Conservation (phyloP, 371 early-diverging fungal genomes). For the Zychaea mexicana region DNA sequence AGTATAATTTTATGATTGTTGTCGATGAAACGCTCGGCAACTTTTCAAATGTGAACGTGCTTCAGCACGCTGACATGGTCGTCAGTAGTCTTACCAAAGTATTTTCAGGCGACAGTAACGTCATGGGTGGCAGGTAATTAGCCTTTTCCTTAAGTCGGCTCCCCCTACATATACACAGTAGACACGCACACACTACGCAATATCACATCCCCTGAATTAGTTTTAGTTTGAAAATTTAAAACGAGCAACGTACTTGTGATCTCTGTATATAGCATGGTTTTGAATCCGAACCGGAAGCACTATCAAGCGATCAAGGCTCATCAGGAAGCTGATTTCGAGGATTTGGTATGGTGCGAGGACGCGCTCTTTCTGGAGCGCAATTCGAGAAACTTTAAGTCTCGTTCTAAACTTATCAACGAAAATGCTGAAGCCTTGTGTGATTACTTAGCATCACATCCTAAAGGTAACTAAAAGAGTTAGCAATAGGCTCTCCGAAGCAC, state of each 20-base stretch:
- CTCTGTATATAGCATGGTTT: conserved; percentile 61
- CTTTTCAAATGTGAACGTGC: conserved; percentile 82
- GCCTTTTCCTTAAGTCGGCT: too few relatives aligned
- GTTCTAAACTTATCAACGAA: conserved; percentile 74
- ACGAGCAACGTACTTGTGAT: background rate
- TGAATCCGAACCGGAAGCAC: conserved; percentile 75
- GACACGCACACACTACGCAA: background rate
- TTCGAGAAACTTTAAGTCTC: conserved; percentile 81
- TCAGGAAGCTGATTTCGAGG: conserved; percentile 69
- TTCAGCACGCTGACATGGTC: conserved; percentile 83
- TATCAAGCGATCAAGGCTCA: conserved; percentile 59
- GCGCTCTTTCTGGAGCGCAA: conserved; percentile 94
- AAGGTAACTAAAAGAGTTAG: too few relatives aligned
- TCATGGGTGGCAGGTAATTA: conserved; percentile 92
- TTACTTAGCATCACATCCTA: conserved; percentile 63
- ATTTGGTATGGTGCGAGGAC: conserved; percentile 90
- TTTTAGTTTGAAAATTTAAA: background rate
- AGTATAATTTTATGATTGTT: conserved; percentile 77
- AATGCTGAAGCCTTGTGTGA: conserved; percentile 83
- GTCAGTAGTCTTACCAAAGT: conserved; percentile 94
- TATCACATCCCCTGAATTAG: too few relatives aligned
- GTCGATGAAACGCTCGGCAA: conserved; percentile 96
- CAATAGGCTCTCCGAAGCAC: too few relatives aligned
- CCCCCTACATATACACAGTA: too few relatives aligned
- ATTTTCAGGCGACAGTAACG: conserved; percentile 94